Conservation (phyloP, 2,329 filamentous ascomycete genomes). For the Aspergillus awamori region DNA sequence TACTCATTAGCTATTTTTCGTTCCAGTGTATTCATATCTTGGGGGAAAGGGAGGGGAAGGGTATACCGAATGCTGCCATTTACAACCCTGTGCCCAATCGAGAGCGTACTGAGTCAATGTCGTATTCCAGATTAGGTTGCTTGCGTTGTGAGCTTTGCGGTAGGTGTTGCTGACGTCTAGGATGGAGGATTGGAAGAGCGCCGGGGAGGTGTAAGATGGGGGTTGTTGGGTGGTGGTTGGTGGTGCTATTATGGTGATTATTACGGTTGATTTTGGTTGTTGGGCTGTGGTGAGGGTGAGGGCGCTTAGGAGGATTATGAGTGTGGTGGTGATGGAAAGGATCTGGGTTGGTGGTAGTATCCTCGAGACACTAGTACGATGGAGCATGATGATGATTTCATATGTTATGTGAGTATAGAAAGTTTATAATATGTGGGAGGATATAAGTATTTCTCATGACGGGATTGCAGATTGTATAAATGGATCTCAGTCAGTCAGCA, state of each 20-base stretch:
- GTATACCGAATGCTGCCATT: conserved; percentile 46
- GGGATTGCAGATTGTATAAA: neutral
- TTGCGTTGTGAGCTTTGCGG: conserved; percentile 64
- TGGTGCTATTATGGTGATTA: conserved; percentile 27
- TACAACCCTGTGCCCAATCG: conserved; percentile 52
- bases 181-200: conserved; percentile 54
- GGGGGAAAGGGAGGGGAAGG: neutral
- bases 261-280: conserved; percentile 17
- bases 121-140: conserved; percentile 64
- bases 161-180: conserved; percentile 69
- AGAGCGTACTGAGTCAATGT: conserved; percentile 61
- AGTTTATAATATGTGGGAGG: no score
- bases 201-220: conserved; percentile 47
- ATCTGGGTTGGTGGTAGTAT: neutral
- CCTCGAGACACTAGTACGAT: neutral
- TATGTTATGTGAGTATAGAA: no score
- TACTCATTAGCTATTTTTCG: neutral
- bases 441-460: no score
- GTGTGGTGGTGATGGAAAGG: neutral
- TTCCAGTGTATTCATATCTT: neutral
- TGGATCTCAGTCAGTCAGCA: neutral
- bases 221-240: conserved; percentile 31
- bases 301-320: conserved; percentile 7
- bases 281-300: conserved; percentile 1
- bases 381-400: no score